Evolutionary conservation across 176 grass and related monocot genomes (phyloP), one percentile per base, ranked within the genome.

Genomic region (Eremochloa ophiuroides): DNA sequence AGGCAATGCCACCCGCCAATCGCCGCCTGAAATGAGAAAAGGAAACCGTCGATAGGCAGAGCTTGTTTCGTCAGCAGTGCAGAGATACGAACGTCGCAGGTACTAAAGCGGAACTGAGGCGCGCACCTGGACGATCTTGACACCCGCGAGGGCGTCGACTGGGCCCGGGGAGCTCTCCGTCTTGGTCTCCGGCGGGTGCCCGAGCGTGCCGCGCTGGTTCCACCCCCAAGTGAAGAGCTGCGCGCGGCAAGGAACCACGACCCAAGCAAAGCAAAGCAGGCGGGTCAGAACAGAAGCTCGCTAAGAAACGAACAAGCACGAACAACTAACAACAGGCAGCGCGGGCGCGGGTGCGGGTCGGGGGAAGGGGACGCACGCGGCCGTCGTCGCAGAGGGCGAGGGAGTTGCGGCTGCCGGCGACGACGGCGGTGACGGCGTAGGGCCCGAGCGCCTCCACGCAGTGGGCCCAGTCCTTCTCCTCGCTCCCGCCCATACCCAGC

Each of bases 191-290:
- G 78, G 65, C 64, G 78, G 93, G 80, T 98, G 96, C 27, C 96
- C 96, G 13, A 95, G 92, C 41, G 96, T 98, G 62, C 96, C 96
- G 27, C 96, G 91, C 86, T 95, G 93, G 68, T 98, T 98, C 96
- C 96, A 98, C 22, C 96, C 96, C 96, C 96, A 98, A 42, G 96
- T 98, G 74, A 95, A 98, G 62, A 98, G 83, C 96, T 98, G 76
- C 66, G 82, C 43, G 0, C 46, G 29, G 28, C 28, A 53, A 56
- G 8, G 67, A 25, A 51, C 47, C 7, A 33, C 37, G 15, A 62
- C 27, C 48, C 48, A 50, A 74, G 6, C 61, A 18, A 35, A 20
- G 10, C 43, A 25, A 68, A 35, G 55, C 23, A 79, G 48, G n/a
- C 28, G 82, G 71, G 75, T 69, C 37, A 80, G 46, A 39, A 10